Conservation (phyloP, 148 eudicot genomes). For the Beta vulgaris region DNA sequence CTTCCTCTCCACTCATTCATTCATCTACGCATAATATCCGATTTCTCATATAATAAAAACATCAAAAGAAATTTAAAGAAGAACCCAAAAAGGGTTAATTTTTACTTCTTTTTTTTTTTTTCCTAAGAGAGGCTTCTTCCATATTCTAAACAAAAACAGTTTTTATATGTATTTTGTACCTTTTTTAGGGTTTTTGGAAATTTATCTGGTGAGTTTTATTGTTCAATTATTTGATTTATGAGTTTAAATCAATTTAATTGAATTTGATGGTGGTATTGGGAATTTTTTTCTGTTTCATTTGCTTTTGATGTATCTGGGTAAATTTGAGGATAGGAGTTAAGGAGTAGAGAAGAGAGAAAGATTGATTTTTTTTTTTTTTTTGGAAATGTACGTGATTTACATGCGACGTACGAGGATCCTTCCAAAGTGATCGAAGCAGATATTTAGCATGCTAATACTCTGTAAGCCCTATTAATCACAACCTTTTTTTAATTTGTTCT, state of each 20-base stretch:
- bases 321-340: not conserved
- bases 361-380: not conserved
- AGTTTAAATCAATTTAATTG: not conserved
- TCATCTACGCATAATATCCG: no score
- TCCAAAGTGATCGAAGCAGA: constrained; percentile 96
- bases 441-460: constrained; percentile 93
- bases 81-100: constrained; percentile 27
- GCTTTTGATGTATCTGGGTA: constrained; percentile 5
- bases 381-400: constrained; percentile 54
- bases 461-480: constrained; percentile 39
- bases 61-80: constrained; percentile 13
- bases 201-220: not conserved
- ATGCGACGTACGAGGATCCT: constrained; percentile 90
- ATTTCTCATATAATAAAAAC: no score
- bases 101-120: constrained; percentile 4
- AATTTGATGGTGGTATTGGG: constrained; percentile 7
- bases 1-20: no score
- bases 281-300: not conserved
- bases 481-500: not conserved
- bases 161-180: not conserved
- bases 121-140: constrained; percentile 6
- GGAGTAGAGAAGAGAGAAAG: not conserved
- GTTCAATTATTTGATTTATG: not conserved
- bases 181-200: not conserved
- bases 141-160: constrained; percentile 1